phyloP scores from a whole-genome alignment of 495 filamentous ascomycete species.

The Neurospora terricola region DNA sequence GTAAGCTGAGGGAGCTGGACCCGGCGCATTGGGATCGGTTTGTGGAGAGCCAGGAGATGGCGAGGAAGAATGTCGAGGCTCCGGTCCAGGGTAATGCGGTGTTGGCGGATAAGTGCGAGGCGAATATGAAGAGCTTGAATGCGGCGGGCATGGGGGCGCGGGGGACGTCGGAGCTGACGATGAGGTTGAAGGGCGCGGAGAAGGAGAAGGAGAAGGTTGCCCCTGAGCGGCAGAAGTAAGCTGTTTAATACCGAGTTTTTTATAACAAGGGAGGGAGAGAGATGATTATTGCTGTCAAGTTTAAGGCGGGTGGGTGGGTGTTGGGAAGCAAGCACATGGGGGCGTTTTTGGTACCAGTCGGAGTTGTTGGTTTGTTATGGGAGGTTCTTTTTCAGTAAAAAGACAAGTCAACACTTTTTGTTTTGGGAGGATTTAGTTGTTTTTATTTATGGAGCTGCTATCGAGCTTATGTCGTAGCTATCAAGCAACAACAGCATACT shows the following conservation, averaged over 20 bases:
- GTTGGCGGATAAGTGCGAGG: neutral
- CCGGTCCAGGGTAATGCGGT: neutral
- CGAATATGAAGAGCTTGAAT: neutral
- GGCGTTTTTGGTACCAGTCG: neutral
- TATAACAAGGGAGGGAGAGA: neutral
- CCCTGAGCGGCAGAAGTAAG: neutral
- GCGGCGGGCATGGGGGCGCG: neutral
- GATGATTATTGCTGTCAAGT: neutral
- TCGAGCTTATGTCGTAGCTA: neutral
- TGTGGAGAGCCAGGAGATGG: slow-evolving; percentile 57
- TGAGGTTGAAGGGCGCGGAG: neutral
- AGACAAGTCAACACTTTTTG: neutral
- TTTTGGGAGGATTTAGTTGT: neutral
- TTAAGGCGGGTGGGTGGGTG: neutral
- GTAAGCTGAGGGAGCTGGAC: slow-evolving; percentile 44
- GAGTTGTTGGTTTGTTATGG: neutral
- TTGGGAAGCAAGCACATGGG: neutral
- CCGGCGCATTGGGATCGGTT: slow-evolving; percentile 53
- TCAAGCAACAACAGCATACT: neutral
- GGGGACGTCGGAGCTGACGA: neutral
- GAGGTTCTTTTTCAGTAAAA: neutral
- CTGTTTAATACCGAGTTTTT: neutral
- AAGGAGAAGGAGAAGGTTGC: neutral
- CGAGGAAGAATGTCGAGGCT: slow-evolving; percentile 43
- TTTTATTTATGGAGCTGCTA: neutral